Evolutionary conservation across 768 basidiomycete genomes (phyloP), one percentile per base, ranked within the genome.

Genomic region (Termitomyces sp.): DNA sequence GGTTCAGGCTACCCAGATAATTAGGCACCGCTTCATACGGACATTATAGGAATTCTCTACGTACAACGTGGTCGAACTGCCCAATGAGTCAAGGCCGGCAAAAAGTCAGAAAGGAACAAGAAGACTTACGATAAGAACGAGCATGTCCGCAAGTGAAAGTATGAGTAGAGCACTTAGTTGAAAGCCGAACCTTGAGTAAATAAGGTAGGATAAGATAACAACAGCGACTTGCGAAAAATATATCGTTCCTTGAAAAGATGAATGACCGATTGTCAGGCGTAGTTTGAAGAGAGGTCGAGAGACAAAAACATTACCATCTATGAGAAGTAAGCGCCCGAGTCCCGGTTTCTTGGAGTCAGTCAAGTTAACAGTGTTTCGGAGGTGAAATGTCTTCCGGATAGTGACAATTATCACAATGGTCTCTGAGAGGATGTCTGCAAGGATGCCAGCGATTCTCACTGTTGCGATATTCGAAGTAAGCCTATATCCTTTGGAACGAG

Each of bases 351-450:
- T 57, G 22, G 60, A 47, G 17, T 49, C 65, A 5, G 59, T 63
- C 9, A 61, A 32, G 1, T 62, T 57, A 14, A 64, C n/a, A 47
- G 61, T 60, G 45, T 47, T 62, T 42, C 65, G 57, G 35, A 68
- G 54, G n/a, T 57, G 56, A 49, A 66, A 64, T 2, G 68, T 70
- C 49, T 64, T 63, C 32, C 44, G 59, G 30, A 68, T 42, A 2
- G 69, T 70, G 15, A 70, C 67, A 17, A 57, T 37, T 41, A 70
- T 68, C 42, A 68, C 69, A 19, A 68, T 68, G 2, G 53, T 60
- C 45, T 70, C 69, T 4, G 66, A 63, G 3, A 68, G 53, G 17
- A 70, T 57, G 46, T 70, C 69, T 19, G 65, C 66, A 14, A 64
- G 53, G 26, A 70, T 66, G 1, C 68, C 69, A 8, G 60, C 57